Evolutionary conservation across 306 rosid species (phyloP).

Genomic region (Nissolia schottii): DNA sequence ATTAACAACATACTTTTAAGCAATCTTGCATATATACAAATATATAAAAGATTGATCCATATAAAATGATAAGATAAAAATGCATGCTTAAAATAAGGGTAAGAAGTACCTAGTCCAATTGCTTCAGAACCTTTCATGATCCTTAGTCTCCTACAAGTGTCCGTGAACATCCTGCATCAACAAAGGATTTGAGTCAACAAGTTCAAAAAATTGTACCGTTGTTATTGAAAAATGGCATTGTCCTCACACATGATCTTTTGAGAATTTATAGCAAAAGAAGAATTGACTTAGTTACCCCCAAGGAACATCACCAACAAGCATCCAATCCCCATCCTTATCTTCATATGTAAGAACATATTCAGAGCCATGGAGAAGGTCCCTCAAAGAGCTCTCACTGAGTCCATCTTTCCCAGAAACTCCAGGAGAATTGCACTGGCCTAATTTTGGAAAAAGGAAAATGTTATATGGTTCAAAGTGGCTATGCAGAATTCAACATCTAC

Average conservation of each 20-base stretch:
- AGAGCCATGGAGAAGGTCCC: conserved; percentile 83
- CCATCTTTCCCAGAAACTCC: conserved; percentile 68
- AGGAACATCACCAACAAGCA: conserved; percentile 99
- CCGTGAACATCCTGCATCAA: conserved; percentile 71
- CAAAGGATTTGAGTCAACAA: not conserved
- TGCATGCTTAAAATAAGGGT: not conserved
- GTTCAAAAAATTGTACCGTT: not conserved
- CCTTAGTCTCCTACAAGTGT: conserved; percentile 73
- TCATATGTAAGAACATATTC: conserved; percentile 87
- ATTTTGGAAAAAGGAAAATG: conserved; percentile 22
- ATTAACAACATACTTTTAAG: not conserved
- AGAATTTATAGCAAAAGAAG: conserved; percentile 7
- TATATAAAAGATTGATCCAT: not conserved
- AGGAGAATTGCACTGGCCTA: conserved; percentile 75
- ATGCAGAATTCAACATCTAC: not conserved
- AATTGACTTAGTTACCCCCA: conserved; percentile 80
- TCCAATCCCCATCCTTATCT: conserved; percentile 98
- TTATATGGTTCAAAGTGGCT: conserved; percentile 8
- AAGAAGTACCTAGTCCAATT: conserved; percentile 70
- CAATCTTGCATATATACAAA: not conserved
- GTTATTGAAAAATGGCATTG: not conserved
- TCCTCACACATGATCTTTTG: not conserved
- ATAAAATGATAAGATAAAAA: not conserved
- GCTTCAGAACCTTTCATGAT: conserved; percentile 96
- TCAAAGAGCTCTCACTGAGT: conserved; percentile 69